Base-by-base conservation (phyloP, 78 protist genomes). In the Dictyostelium intermedium region DNA sequence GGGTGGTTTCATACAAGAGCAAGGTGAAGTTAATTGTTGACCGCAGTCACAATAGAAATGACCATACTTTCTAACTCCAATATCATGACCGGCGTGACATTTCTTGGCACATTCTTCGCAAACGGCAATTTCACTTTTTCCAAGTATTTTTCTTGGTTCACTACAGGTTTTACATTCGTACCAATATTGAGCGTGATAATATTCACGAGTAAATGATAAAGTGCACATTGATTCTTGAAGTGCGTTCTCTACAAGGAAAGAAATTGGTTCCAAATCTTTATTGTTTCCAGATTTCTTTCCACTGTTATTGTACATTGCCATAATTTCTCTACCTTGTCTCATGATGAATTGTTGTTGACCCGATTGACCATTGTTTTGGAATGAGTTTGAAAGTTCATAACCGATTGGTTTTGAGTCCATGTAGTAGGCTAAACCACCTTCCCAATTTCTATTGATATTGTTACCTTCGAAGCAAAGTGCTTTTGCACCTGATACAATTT, bases 61-160 rank as follows among this genome's bases (percentile, higher is more conserved):
- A 23, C 94, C 94, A 50, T 89, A 89, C 39, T 89, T 89, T 63
- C 87, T 60, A 34, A 80, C 53, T 27, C 87, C 85, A 20, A 89
- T 89, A 69, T 89, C 94, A 35, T 89, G 94, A n/a, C 94, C 94
- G 32, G 94, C 94, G 70, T 89, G 94, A 50, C 94, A 89, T 50
- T 89, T 89, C 82, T 80, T 89, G 0, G 94, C 94, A 89, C 94
- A 89, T 39, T 89, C 94, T 80, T 89, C 94, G 70, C 94, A 89
- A 41, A 89, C 87, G 0, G 94, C 94, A 50, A 89, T 80, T 50
- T 89, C 94, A 70, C 87, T 80, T 39, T 56, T 78, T 70, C 87
- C 87, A 13, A 80, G 39, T 0, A 80, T 89, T 69, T 89, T 89
- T 77, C 93, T 77, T 20, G 93, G 93, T 47, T 89, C 94, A 9